Base-by-base conservation (phyloP, 768 basidiomycete genomes). In the Suillus discolor region DNA sequence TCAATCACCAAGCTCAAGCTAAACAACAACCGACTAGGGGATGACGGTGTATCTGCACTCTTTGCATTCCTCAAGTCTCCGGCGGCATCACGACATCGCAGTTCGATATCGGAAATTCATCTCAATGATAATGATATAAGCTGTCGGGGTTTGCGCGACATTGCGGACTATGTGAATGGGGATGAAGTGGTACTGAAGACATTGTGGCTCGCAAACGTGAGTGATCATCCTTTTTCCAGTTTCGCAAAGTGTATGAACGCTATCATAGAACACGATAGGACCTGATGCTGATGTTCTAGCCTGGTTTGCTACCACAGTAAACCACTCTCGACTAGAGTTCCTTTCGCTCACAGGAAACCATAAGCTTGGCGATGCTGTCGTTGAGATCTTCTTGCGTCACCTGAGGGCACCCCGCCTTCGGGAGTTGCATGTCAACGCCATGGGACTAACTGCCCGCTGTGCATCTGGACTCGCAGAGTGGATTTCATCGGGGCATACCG, bases 41-140 rank as follows among this genome's bases (percentile, higher is more conserved):
- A 89, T 69, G 83, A 85, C 23, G 89, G 89, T 15, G 80, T 84
- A 67, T 76, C 79, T 34, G 74, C 78, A 8, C 73, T 91, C 12
- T 89, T 90, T 73, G 74, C 75, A 36, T 90, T 84, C 70, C 80
- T 91, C 8, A 42, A 7, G 41, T 60, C 59, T 31, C 72, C 75
- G 28, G 67, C 75, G 25, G 89, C 86, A 6, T 77, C 79, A 57
- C 78, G 75, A 65, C 79, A 88, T 71, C 76, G 73, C 62, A 66
- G 61, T 38, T 65, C 65, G 1, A 78, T 91, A 65, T 71, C 74
- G 2, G 85, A 88, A 68, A 87, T 91, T 42, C 81, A 79, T 65
- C 76, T 91, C 62, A 89, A 87, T 62, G 76, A 81, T 5, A 87
- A 85, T 68, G 66, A 71, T 3, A 84, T 91, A 60, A 84, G 87